phyloP scores from a whole-genome alignment of 441 rosid species.

The Corymbia citriodora region DNA sequence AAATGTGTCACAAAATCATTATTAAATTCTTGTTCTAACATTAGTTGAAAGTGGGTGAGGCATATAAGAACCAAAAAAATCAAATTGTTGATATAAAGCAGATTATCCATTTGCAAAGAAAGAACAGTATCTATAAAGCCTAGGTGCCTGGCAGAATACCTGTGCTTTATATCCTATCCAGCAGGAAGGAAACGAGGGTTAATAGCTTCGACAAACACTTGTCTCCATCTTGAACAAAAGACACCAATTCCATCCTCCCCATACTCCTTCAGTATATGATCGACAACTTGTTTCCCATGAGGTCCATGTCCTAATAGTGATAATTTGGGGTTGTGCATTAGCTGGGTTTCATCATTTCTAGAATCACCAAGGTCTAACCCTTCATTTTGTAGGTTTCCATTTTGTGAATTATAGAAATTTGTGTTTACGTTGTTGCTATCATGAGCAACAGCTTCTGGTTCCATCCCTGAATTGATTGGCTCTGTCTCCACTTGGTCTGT shows the following conservation, averaged over 20 bases:
- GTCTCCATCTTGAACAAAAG: conserved; percentile 94
- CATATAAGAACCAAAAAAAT: not conserved
- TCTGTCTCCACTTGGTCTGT: conserved; percentile 8
- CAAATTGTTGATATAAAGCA: not conserved
- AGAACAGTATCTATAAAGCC: not conserved
- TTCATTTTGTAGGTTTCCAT: conserved; percentile 14
- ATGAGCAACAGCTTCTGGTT: conserved; percentile 8
- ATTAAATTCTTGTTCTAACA: not conserved
- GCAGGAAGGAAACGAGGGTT: conserved; percentile 81
- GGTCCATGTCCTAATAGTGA: conserved; percentile 97
- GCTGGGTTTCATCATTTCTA: conserved; percentile 20
- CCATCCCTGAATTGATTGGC: conserved; percentile 13
- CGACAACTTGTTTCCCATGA: conserved; percentile 86
- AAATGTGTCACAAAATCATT: not conserved
- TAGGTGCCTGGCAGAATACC: conserved; percentile 20
- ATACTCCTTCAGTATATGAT: conserved; percentile 44
- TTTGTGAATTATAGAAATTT: conserved; percentile 8
- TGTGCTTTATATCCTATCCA: conserved; percentile 90
- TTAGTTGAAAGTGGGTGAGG: not conserved
- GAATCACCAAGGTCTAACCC: conserved; percentile 13
- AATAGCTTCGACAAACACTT: conserved; percentile 73
- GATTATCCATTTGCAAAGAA: not conserved
- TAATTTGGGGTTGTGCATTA: conserved; percentile 47
- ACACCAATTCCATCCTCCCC: conserved; percentile 69
- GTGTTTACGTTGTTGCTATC: conserved; percentile 12